Conservation (phyloP, 2,329 filamentous ascomycete species). For the Stagonosporopsis cucurbitacearum region DNA sequence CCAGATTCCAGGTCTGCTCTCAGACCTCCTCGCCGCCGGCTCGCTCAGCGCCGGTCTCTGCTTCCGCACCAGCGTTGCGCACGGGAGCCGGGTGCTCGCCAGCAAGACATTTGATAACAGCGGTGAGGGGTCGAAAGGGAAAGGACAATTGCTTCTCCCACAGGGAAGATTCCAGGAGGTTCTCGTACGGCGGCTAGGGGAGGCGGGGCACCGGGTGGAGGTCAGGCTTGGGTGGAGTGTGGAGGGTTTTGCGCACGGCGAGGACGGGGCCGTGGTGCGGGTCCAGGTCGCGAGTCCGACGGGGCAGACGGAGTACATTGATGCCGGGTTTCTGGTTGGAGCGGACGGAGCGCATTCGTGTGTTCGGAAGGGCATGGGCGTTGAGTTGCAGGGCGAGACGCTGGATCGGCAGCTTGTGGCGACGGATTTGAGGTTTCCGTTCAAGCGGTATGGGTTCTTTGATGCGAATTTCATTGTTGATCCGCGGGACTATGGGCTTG, state of each 20-base stretch:
- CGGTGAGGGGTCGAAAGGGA: constrained; percentile 32
- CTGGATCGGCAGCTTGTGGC: constrained; percentile 49
- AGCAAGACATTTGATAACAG: constrained; percentile 32
- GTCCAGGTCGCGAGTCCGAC: neutral
- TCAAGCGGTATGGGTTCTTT: constrained; percentile 47
- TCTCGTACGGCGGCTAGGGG: constrained; percentile 27
- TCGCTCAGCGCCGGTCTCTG: constrained; percentile 36
- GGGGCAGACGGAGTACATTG: constrained; percentile 19
- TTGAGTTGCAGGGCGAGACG: constrained; percentile 43
- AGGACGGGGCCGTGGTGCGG: neutral
- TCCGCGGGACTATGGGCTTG: constrained; percentile 46
- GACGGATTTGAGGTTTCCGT: constrained; percentile 48
- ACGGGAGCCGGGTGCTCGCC: constrained; percentile 38
- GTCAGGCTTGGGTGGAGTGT: constrained; percentile 33
- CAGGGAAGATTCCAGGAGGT: constrained; percentile 44
- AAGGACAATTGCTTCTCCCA: constrained; percentile 36
- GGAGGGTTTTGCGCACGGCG: neutral
- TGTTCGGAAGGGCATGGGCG: constrained; percentile 27
- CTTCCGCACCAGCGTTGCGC: constrained; percentile 34
- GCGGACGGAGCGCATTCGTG: constrained; percentile 40
- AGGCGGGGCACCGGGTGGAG: constrained; percentile 17
- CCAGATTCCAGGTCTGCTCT: constrained; percentile 44
- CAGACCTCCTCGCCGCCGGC: constrained; percentile 41
- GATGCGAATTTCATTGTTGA: constrained; percentile 53
- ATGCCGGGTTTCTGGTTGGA: constrained; percentile 39